These are phyloP conservation scores for Chimonanthus praecox DNA, from an alignment of 164 flowering plant species.

Conservation along the genomic window DNA sequence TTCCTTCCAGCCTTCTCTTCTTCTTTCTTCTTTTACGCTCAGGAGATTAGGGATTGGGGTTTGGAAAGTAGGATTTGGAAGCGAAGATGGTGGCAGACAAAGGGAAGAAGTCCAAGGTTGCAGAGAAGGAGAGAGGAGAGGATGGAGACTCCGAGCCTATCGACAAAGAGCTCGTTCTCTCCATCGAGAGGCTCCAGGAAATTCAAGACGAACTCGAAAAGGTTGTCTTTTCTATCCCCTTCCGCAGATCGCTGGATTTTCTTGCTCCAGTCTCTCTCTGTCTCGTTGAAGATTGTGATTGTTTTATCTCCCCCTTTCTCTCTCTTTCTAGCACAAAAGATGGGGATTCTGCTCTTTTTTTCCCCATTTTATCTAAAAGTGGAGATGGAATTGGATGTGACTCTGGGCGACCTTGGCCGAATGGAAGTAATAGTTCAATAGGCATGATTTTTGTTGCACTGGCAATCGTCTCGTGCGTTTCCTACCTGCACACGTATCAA, in stretches of 20 bases:
- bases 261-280: too few relatives aligned
- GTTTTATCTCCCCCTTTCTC: too few relatives aligned
- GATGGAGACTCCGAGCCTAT: slow-evolving; percentile 36
- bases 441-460: too few relatives aligned
- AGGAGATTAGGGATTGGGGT: slow-evolving; percentile 1
- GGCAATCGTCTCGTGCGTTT: too few relatives aligned
- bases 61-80: neutral
- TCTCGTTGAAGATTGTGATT: too few relatives aligned
- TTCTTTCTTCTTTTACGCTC: neutral
- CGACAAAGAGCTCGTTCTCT: slow-evolving; percentile 39
- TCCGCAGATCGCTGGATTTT: neutral
- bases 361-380: too few relatives aligned
- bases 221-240: slow-evolving; percentile 14
- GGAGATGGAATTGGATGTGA: too few relatives aligned
- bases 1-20: neutral
- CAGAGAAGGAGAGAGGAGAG: slow-evolving; percentile 10
- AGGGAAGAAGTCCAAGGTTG: slow-evolving; percentile 35
- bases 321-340: too few relatives aligned
- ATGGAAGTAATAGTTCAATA: too few relatives aligned
- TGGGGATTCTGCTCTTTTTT: too few relatives aligned
- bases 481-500: too few relatives aligned
- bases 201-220: slow-evolving; percentile 52
- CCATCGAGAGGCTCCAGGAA: slow-evolving; percentile 51
- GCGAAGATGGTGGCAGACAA: slow-evolving; percentile 33
- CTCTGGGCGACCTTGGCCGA: too few relatives aligned